Base-by-base conservation (phyloP, 352 stramenopile genomes). In the Saprolegnia diclina region DNA sequence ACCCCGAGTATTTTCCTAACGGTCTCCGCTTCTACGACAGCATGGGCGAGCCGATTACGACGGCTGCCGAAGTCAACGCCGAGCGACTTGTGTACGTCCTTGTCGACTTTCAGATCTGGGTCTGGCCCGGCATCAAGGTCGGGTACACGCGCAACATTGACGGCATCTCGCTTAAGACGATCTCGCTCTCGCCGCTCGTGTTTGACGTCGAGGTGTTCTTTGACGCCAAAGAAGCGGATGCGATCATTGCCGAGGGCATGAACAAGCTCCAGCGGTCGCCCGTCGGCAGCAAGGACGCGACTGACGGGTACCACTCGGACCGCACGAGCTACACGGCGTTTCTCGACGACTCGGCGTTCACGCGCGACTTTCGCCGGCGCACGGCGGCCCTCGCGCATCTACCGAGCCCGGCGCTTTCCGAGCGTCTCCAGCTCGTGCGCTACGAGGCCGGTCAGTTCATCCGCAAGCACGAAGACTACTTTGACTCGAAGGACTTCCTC, bases 381-480 rank as follows among this genome's bases (percentile, higher is more conserved):
- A 86, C 80, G 16, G 74, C 81, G 0, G 74, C 71, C 38, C 67
- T 91, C 14, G 63, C 80, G 54, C 76, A 81, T 0, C 50, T 90
- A 50, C 80, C 83, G 24, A 82, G 79, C 11, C 71, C 77, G 32
- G 69, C 75, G 32, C 87, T 81, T 62, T 71, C 71, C 7, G 83
- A 90, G 72, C 74, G 76, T 13, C 38, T 90, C 69, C 83, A 91
- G 53, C 78, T 90, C 22, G 83, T 91, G 64, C 77, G 81, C 5
- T 91, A 91, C 64, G 72, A 88, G 67, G 79, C 72, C 0, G 81
- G 79, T 4, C 81, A 90, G 72, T 88, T 90, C 65, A 90, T 88
- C 62, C 83, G 83, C 37, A 82, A 89, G 65, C 83, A 90, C 64
- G 78, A 90, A 65, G 83, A 91, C 65, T 89, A 89, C 65, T 91